These are phyloP conservation scores for Cercospora beticola DNA, from an alignment of 2,329 filamentous ascomycete genomes.

Conservation along the genomic window DNA sequence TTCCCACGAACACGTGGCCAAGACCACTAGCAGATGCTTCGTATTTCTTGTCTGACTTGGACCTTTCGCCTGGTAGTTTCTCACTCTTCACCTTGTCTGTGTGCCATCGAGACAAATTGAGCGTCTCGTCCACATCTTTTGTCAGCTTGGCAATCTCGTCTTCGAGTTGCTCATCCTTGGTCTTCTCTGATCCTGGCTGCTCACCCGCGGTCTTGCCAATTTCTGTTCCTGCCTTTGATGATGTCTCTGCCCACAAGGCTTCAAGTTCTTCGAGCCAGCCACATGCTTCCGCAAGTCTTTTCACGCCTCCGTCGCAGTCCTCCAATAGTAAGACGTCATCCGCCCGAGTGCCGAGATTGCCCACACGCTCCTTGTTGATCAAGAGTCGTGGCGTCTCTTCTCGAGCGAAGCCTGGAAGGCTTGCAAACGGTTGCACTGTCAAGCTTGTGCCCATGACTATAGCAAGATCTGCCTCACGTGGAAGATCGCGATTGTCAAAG, in stretches of 20 bases:
- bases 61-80: slow-evolving; percentile 8
- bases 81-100: slow-evolving; percentile 39
- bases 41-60: slow-evolving; percentile 6
- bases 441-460: slow-evolving; percentile 89
- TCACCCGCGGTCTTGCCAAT: slow-evolving; percentile 9
- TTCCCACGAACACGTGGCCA: slow-evolving; percentile 16
- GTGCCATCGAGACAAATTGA: slow-evolving; percentile 51
- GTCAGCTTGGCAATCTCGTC: slow-evolving; percentile 61
- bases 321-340: slow-evolving; percentile 85
- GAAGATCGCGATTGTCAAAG: slow-evolving; percentile 57
- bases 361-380: slow-evolving; percentile 83
- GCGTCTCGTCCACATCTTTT: slow-evolving; percentile 56
- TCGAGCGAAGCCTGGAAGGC: slow-evolving; percentile 65
- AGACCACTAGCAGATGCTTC: slow-evolving; percentile 8
- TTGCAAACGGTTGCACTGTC: slow-evolving; percentile 84
- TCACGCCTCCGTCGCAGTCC: slow-evolving; percentile 79
- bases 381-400: slow-evolving; percentile 71
- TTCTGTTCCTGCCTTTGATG: slow-evolving; percentile 57
- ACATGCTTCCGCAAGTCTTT: slow-evolving; percentile 72
- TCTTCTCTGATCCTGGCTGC: slow-evolving; percentile 37
- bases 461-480: slow-evolving; percentile 67
- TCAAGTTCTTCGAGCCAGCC: slow-evolving; percentile 88
- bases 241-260: slow-evolving; percentile 66
- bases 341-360: slow-evolving; percentile 69
- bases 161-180: slow-evolving; percentile 56